A percentile compares a stretch with the other conserved stretches of the same genome.
These are phyloP conservation scores for Bryoerythrophyllum caledonicum DNA, from an alignment of 225 moss, liverwort and hornwort species.

Conservation along the genomic window DNA sequence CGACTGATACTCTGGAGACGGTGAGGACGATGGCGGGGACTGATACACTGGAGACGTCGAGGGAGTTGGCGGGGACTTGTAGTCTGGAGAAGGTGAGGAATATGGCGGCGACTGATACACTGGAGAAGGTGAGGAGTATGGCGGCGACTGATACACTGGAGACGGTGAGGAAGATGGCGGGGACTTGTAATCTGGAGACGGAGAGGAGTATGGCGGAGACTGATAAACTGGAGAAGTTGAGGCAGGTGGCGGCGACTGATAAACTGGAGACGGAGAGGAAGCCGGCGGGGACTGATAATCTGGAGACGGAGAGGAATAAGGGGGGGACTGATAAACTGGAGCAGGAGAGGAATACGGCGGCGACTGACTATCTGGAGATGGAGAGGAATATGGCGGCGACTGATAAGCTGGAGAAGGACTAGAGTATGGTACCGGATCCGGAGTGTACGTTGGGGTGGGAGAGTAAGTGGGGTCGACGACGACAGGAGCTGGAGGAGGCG, in stretches of 20 bases:
- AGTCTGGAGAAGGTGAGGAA: neutral
- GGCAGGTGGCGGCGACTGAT: too few species aligned
- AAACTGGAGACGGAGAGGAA: too few species aligned
- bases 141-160: slow-evolving; percentile 1
- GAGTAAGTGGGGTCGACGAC: slow-evolving; percentile 10
- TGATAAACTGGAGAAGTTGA: too few species aligned
- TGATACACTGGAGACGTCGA: neutral
- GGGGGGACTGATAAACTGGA: too few species aligned
- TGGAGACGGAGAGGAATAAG: too few species aligned
- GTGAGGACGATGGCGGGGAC: neutral
- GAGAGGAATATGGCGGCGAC: too few species aligned
- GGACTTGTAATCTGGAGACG: neutral
- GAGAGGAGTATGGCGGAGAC: neutral
- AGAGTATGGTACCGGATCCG: neutral
- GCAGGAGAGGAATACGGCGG: too few species aligned
- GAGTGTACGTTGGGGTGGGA: neutral
- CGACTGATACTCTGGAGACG: slow-evolving; percentile 4
- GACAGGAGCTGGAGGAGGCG: slow-evolving; percentile 21
- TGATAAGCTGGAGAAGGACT: slow-evolving; percentile 18
- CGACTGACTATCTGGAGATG: too few species aligned
- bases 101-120: neutral
- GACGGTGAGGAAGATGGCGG: neutral
- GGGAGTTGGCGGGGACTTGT: neutral
- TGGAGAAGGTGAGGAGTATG: neutral
- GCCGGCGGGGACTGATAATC: too few species aligned